Evolutionary conservation across 306 rosid species (phyloP), one percentile per base, ranked within the genome.

Genomic region (Vigna nakashimae): DNA sequence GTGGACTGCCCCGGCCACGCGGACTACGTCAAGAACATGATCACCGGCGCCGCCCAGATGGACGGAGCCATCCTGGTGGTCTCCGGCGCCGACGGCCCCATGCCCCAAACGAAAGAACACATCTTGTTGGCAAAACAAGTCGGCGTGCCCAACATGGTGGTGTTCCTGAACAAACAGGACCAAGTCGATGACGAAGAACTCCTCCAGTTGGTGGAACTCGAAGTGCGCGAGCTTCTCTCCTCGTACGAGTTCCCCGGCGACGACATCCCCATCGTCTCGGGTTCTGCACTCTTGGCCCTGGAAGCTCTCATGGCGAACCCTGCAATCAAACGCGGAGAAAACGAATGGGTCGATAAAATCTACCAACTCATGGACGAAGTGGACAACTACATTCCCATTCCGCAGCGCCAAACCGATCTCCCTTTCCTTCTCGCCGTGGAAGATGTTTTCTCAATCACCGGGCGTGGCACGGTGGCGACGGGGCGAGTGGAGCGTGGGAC

Each of bases 1-100:
- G 96, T 91, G 5, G 93, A 91, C 87, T 91, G 96, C 76, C 96
- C 96, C 10, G 96, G 96, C 12, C 96, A 91, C 84, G 96, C 96
- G 3, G 96, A 91, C 5, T 91, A 91, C 59, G 96, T 91, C 14
- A 91, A 91, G 76, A 91, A 91, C 84, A 90, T 90, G 96, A 90
- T 90, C 9, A 90, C 96, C n/a, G 96, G 96, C 1, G 96, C 96
- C 0, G 96, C 96, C n/a, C 96, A 90, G 71, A 90, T 90, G 96
- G 96, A 90, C 56, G 96, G 96, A 18, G 96, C 96, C 7, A 90
- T 90, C 15, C 87, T 90, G 5, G 96, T 90, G 18, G 86, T 80
- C 20, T 90, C 96, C 71, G 96, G 96, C 24, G 96, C 96, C 9
- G 96, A 90, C 69, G 96, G 96, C 2, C 96, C 96, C 28, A 90